phyloP scores from a whole-genome alignment of 202 grass and related monocot genomes.

The Zizania palustris region DNA sequence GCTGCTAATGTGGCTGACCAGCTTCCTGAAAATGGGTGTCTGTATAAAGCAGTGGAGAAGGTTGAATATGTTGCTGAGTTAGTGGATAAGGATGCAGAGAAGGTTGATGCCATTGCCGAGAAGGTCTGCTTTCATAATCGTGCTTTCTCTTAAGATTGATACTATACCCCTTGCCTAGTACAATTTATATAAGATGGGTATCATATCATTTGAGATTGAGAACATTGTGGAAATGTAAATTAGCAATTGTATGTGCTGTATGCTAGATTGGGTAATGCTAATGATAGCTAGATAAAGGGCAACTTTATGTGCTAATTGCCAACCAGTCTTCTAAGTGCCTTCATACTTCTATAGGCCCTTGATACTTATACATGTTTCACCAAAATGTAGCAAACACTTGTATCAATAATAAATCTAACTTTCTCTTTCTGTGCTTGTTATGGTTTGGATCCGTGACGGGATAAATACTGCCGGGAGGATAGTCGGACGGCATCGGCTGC shows the following conservation, averaged over 20 bases:
- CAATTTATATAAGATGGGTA: background rate
- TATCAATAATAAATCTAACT: background rate
- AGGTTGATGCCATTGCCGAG: slow-evolving; percentile 56
- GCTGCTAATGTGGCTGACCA: slow-evolving; percentile 44
- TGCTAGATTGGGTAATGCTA: background rate
- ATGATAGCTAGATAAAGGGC: background rate
- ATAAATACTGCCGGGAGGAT: no score
- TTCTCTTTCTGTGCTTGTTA: no score
- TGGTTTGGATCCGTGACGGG: no score
- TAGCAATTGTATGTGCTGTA: background rate
- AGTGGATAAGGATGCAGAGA: slow-evolving; percentile 66
- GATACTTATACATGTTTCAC: background rate
- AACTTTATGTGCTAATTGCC: slow-evolving; percentile 2
- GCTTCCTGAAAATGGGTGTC: slow-evolving; percentile 52
- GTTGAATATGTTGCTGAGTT: slow-evolving; percentile 59
- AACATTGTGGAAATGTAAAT: background rate
- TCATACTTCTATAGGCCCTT: background rate
- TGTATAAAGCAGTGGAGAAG: slow-evolving; percentile 49
- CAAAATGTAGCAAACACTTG: background rate
- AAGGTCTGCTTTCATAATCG: slow-evolving; percentile 46
- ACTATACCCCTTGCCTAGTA: background rate
- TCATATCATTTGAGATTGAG: background rate
- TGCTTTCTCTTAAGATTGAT: background rate
- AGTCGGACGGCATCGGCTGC: no score
- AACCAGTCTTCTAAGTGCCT: background rate